Percentiles rank a stretch among this genome's conserved stretches.
Evolutionary conservation across 1,284 basidiomycete species (phyloP).

Genomic region (Ustilago vetiveriae): DNA sequence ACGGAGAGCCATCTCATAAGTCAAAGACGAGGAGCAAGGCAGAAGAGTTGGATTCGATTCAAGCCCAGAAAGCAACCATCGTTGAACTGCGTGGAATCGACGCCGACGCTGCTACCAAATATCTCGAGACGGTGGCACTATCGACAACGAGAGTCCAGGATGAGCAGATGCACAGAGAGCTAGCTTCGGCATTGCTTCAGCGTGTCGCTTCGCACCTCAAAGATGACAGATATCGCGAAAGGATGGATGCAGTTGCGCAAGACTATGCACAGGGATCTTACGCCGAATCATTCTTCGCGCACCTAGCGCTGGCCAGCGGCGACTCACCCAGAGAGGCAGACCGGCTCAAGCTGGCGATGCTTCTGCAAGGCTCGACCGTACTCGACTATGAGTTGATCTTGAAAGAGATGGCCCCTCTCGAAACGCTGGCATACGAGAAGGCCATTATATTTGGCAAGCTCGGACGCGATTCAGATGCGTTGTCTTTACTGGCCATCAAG

Average conservation of each 20-base stretch:
- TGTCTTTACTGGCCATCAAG: conserved; percentile 46
- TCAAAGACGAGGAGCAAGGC: conserved; percentile 16
- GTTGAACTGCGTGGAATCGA: conserved; percentile 43
- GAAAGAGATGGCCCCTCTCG: conserved; percentile 14
- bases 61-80: conserved; percentile 38
- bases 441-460: conserved; percentile 56
- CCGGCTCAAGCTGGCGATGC: conserved; percentile 53
- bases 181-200: conserved; percentile 25
- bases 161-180: conserved; percentile 48
- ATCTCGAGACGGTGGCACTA: conserved; percentile 59
- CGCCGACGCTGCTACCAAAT: conserved; percentile 46
- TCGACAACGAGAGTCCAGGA: conserved; percentile 40
- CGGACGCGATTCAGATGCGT: conserved; percentile 45
- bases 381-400: conserved; percentile 35
- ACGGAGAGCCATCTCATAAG: conserved; percentile 9
- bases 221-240: conserved; percentile 12
- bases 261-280: conserved; percentile 48
- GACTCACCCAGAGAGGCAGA: conserved; percentile 18
- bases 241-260: conserved; percentile 17
- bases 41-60: conserved; percentile 34
- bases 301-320: conserved; percentile 49
- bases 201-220: conserved; percentile 16
- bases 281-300: conserved; percentile 56
- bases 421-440: conserved; percentile 40
- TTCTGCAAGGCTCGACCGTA: conserved; percentile 52